phyloP scores from a whole-genome alignment of 345 rosid genomes.

The Kernera saxatilis region DNA sequence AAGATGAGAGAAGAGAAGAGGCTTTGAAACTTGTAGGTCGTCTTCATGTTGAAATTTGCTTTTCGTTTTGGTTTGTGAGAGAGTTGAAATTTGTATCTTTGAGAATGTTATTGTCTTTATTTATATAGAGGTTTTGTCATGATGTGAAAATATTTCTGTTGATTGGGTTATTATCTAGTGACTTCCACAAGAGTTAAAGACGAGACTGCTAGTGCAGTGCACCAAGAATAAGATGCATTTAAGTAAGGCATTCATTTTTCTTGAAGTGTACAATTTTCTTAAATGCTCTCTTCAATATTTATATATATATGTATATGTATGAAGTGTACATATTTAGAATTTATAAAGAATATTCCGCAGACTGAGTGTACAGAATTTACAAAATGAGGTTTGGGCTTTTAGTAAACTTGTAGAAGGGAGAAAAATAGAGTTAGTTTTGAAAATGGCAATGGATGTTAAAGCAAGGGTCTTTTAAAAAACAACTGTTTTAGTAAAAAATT shows the following conservation, averaged over 20 bases:
- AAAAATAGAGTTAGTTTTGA: not conserved
- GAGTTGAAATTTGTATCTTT: not conserved
- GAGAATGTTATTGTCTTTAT: constrained; percentile 6
- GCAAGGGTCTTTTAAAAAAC: not conserved
- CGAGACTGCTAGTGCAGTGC: constrained; percentile 4
- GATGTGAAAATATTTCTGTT: not conserved
- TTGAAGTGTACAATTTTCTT: constrained; percentile 28
- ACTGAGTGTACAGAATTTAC: not conserved
- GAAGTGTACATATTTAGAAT: too few species aligned
- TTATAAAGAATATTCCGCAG: not conserved
- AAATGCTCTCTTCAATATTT: constrained; percentile 25
- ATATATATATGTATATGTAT: too few species aligned
- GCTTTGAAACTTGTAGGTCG: constrained; percentile 17
- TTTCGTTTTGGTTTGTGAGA: not conserved
- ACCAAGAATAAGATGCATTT: constrained; percentile 22
- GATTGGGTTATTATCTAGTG: not conserved
- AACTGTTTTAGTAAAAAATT: not conserved
- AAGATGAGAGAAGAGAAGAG: constrained; percentile 17
- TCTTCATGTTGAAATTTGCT: constrained; percentile 16
- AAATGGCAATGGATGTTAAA: not conserved
- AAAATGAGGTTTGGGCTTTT: not conserved
- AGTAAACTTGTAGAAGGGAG: not conserved
- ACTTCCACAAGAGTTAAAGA: constrained; percentile 18
- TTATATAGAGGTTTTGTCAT: constrained; percentile 15
- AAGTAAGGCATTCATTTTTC: constrained; percentile 25